Conservation (phyloP, 805 yeast species). For the Saccharomycopsis capsularis region DNA sequence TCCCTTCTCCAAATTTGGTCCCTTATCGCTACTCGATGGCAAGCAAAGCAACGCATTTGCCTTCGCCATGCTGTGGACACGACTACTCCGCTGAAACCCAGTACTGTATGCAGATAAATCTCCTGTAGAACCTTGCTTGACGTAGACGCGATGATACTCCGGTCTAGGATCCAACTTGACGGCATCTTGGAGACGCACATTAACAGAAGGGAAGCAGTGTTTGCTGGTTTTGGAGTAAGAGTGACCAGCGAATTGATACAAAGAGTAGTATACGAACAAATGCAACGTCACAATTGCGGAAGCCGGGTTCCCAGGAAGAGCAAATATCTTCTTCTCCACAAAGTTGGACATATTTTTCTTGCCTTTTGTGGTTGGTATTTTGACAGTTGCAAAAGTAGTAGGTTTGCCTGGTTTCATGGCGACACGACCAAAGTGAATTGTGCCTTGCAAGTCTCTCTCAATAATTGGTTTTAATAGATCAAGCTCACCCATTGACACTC, state of each 20-base stretch:
- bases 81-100: slow-evolving; percentile 46
- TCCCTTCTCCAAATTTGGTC: slow-evolving; percentile 22
- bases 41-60: slow-evolving; percentile 41
- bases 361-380: slow-evolving; percentile 29
- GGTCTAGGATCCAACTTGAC: slow-evolving; percentile 42
- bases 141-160: slow-evolving; percentile 42
- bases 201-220: slow-evolving; percentile 26
- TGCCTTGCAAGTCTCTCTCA: slow-evolving; percentile 35
- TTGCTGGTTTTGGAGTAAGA: slow-evolving; percentile 5
- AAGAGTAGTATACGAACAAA: slow-evolving; percentile 41
- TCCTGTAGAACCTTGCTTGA: slow-evolving; percentile 25
- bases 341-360: slow-evolving; percentile 18
- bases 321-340: slow-evolving; percentile 34
- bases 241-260: slow-evolving; percentile 34
- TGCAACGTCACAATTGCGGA: slow-evolving; percentile 43
- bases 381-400: slow-evolving; percentile 45
- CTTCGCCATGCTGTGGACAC: slow-evolving; percentile 40
- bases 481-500: slow-evolving; percentile 54
- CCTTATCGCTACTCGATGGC: slow-evolving; percentile 30
- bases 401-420: slow-evolving; percentile 59
- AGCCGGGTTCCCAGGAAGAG: slow-evolving; percentile 53
- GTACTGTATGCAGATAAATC: slow-evolving; percentile 37
- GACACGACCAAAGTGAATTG: slow-evolving; percentile 47
- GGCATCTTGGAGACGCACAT: slow-evolving; percentile 30
- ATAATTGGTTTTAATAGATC: slow-evolving; percentile 46